These are phyloP conservation scores for Paraphoma chrysanthemicola DNA, from an alignment of 2,329 filamentous ascomycete genomes.

Conservation along the genomic window DNA sequence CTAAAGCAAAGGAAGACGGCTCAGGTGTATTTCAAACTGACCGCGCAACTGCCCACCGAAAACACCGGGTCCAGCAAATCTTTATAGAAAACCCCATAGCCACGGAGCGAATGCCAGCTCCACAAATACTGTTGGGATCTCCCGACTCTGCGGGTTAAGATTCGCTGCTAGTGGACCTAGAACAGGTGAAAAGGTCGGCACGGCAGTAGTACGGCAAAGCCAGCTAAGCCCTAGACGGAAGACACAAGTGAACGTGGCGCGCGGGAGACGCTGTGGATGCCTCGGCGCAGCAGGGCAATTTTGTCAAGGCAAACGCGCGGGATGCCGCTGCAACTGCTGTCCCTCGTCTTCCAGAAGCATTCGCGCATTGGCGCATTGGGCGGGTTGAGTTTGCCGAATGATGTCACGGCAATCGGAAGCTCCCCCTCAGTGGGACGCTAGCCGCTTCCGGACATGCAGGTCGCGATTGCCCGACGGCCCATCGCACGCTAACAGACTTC, in stretches of 20 bases:
- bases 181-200: slow-evolving; percentile 12
- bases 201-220: slow-evolving; percentile 5
- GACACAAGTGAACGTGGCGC: slow-evolving; percentile 13
- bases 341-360: background rate
- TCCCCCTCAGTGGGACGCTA: slow-evolving; percentile 20
- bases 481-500: slow-evolving; percentile 13
- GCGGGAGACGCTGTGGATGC: slow-evolving; percentile 8
- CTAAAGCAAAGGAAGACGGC: slow-evolving; percentile 8
- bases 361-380: background rate
- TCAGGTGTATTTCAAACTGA: slow-evolving; percentile 40
- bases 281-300: slow-evolving; percentile 3
- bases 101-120: slow-evolving; percentile 14
- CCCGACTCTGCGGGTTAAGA: slow-evolving; percentile 20
- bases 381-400: slow-evolving; percentile 3
- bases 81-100: slow-evolving; percentile 26
- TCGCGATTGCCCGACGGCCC: slow-evolving; percentile 19
- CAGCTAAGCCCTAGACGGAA: background rate
- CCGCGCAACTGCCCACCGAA: slow-evolving; percentile 25
- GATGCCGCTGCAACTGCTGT: background rate
- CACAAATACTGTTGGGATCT: slow-evolving; percentile 37
- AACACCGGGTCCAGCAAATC: slow-evolving; percentile 28
- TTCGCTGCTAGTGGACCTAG: slow-evolving; percentile 25
- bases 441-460: slow-evolving; percentile 1
- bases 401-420: slow-evolving; percentile 16
- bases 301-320: background rate